Base-by-base conservation (phyloP, 2,329 filamentous ascomycete genomes). In the Curvularia spicifera region DNA sequence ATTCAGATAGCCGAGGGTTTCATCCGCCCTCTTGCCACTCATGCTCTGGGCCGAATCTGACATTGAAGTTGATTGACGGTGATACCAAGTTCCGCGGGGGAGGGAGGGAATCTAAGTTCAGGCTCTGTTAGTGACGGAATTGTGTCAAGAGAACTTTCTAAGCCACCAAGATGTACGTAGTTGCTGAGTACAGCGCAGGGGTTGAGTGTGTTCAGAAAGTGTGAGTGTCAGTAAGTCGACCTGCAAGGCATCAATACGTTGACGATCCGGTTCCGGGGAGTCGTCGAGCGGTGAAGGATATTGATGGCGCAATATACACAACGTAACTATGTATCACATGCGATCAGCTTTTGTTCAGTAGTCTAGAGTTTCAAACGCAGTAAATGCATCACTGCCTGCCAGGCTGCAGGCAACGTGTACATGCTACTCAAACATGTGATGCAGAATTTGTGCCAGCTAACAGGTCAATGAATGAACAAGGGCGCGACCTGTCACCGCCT, bases 401-500 rank as follows among this genome's bases (percentile, higher is more conserved):
- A 24, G 5, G 22, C 50, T 24, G 10, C 3, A 15, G 22, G 18
- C 9, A 28, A 29, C 4, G 22, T 18, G 24, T 43, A n/a, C 22
- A 42, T 22, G 57, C 33, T 47, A 40, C 33, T 33, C 18, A 26
- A 35, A 52, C 53, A 49, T 50, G n/a, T 56, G 57, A 39, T 55
- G 18, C 31, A 15, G 44, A 31, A 22, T 43, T 15, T 42, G 26
- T 35, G 2, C 31, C 50, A 49, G 48, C 39, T 22, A 40, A 40
- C 26, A 35, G 42, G 3, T 9, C 40, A 12, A 18, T 39, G 52
- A 63, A 57, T 65, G 28, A 53, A 28, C 44, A 24, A 28, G 18
- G 33, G n/a, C 7, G n/a, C 53, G 24, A 26, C 13, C 54, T 44
- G 54, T 59, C 57, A 68, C 66, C 57, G 60, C 55, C 55, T 44